Base-by-base conservation (phyloP, 2,329 filamentous ascomycete species). In the Nemania sp. region DNA sequence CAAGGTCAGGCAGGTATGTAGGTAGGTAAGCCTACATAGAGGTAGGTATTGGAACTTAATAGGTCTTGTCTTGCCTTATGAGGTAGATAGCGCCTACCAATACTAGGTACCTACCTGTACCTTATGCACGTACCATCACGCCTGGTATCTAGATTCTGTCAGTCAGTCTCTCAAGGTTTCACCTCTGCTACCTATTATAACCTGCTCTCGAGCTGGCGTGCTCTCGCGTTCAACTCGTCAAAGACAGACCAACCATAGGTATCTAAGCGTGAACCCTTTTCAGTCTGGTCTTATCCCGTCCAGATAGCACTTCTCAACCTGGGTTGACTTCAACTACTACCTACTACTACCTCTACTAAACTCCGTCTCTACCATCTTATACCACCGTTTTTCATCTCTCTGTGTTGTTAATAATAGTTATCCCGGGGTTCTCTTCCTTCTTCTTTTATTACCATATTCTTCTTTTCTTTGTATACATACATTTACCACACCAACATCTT, bases 401-500 rank as follows among this genome's bases (percentile, higher is more conserved):
- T 62, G 15, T 29, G 29, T 54, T 62, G 38, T 55, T 67, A 38
- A 59, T 65, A 67, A 5, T 41, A 53, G n/a, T 32, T 35, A 32
- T 55, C 52, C 24, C 13, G 5, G 27, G 22, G 24, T 58, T 53
- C 55, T 53, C 66, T 15, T 55, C 66, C n/a, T 54, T 54, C 22
- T 51, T 20, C 38, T 68, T 62, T 45, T 54, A 62, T 62, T 49
- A 53, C 49, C 27, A 43, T 57, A 26, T 59, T 56, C 53, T 52
- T 57, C 59, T 59, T 52, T 56, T 69, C 60, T 64, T 63, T 70
- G 62, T 66, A 67, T 58, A 67, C 53, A 53, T 59, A 67, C 56
- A 56, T 59, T 64, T 70, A 43, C 35, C 58, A n/a, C 47, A 7
- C 24, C 26, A 8, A 20, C 26, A 45, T 24, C 38, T 47, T 53